Evolutionary conservation across 441 rosid species (phyloP).

Genomic region (Gossypium gossypioides): DNA sequence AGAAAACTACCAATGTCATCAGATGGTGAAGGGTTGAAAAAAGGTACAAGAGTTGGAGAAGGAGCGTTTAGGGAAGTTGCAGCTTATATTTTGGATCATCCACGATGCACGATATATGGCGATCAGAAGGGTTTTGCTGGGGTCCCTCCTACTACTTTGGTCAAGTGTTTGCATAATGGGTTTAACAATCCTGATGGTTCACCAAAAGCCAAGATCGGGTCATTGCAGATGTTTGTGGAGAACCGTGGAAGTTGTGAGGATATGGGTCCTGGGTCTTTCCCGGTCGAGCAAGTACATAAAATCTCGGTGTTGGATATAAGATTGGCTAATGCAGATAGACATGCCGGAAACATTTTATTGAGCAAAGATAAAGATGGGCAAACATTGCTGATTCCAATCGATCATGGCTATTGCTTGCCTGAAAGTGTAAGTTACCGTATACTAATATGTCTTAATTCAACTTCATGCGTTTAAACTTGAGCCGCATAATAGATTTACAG

Average conservation of each 20-base stretch:
- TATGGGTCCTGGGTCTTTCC: constrained; percentile 65
- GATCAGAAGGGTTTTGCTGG: constrained; percentile 59
- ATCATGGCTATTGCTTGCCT: constrained; percentile 85
- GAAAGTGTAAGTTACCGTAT: constrained; percentile 49
- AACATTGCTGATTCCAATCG: constrained; percentile 55
- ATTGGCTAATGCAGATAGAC: constrained; percentile 78
- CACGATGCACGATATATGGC: constrained; percentile 25
- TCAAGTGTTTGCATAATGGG: constrained; percentile 49
- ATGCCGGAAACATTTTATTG: constrained; percentile 65
- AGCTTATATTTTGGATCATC: constrained; percentile 80
- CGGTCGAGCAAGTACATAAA: constrained; percentile 67
- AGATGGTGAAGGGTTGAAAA: constrained; percentile 68
- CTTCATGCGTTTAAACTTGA: neutral
- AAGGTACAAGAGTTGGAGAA: constrained; percentile 76
- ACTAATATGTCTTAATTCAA: neutral
- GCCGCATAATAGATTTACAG: neutral
- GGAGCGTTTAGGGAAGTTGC: constrained; percentile 82
- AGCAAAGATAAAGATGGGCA: constrained; percentile 37
- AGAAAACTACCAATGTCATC: constrained; percentile 49
- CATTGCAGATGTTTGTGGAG: constrained; percentile 66
- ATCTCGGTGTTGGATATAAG: constrained; percentile 66
- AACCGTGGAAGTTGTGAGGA: constrained; percentile 72
- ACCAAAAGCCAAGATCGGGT: constrained; percentile 48
- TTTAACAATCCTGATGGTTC: constrained; percentile 48
- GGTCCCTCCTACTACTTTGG: constrained; percentile 60